These are phyloP conservation scores for Daedaleopsis nitida DNA, from an alignment of 768 basidiomycete species.

Conservation along the genomic window DNA sequence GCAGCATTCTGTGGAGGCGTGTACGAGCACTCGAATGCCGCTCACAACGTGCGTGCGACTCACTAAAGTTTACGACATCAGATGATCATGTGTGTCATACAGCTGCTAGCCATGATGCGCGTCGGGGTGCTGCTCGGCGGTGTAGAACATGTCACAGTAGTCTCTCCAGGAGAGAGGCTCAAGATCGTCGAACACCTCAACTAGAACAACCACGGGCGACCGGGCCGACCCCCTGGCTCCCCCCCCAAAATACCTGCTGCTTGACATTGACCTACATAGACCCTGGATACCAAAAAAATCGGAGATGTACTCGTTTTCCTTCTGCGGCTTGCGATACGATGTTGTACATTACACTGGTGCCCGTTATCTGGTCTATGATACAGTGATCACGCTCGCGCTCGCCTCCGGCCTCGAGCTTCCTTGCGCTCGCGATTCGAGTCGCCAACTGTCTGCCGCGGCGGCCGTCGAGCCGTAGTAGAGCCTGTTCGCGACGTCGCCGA, in stretches of 20 bases:
- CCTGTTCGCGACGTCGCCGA: conserved; percentile 82
- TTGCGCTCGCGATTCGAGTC: too few relatives aligned
- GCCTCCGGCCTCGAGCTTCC: not conserved
- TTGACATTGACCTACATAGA: not conserved
- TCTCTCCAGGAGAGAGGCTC: conserved; percentile 50
- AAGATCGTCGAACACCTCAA: conserved; percentile 16
- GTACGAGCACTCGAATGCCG: conserved; percentile 82
- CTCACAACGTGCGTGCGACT: conserved; percentile 61
- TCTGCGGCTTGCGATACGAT: not conserved
- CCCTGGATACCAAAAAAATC: not conserved
- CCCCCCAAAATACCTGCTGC: too few relatives aligned
- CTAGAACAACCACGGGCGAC: not conserved
- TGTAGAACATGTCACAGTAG: conserved; percentile 51
- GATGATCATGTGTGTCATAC: not conserved
- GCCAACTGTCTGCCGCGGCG: not conserved
- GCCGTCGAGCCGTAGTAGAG: conserved; percentile 62
- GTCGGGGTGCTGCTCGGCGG: conserved; percentile 69
- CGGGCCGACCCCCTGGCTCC: too few relatives aligned
- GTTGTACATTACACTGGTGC: not conserved
- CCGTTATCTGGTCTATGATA: not conserved
- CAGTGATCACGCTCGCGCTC: not conserved
- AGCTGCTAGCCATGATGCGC: conserved; percentile 79
- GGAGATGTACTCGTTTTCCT: not conserved
- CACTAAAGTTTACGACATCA: not conserved
- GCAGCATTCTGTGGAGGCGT: conserved; percentile 85